Percentiles rank a stretch among this genome's conserved stretches.
phyloP scores from a whole-genome alignment of 345 rosid genomes.

The Linum usitatissimum region DNA sequence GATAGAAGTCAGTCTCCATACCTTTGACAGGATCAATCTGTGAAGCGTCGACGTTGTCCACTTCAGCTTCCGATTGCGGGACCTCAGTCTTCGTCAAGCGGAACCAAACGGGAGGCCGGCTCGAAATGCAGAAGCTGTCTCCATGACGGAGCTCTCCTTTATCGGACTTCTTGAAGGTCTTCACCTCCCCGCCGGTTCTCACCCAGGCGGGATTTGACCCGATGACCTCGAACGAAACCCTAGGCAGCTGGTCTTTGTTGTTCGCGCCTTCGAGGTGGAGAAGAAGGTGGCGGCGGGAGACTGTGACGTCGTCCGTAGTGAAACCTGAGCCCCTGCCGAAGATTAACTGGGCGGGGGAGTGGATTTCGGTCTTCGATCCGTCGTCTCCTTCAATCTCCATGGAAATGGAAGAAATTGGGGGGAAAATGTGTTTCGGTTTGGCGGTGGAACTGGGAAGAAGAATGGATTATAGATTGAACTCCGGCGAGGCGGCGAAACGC shows the following conservation, averaged over 20 bases:
- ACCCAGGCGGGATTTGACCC: constrained; percentile 75
- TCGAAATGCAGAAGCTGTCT: constrained; percentile 48
- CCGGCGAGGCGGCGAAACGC: background rate
- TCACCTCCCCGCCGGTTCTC: constrained; percentile 24
- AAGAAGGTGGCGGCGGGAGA: constrained; percentile 55
- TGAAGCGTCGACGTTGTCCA: constrained; percentile 20
- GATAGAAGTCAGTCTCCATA: constrained; percentile 9
- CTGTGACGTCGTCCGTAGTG: constrained; percentile 35
- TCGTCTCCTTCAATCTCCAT: constrained; percentile 72
- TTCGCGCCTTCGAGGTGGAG: constrained; percentile 18
- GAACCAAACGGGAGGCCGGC: constrained; percentile 49
- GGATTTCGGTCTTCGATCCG: constrained; percentile 36
- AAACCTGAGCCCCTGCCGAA: constrained; percentile 61
- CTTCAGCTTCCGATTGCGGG: constrained; percentile 17
- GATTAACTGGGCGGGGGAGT: constrained; percentile 15
- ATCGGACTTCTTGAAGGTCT: constrained; percentile 36
- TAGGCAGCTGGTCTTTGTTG: constrained; percentile 18
- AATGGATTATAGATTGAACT: background rate
- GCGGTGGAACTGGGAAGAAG: background rate
- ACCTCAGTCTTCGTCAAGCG: constrained; percentile 15
- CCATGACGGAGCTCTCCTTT: constrained; percentile 40
- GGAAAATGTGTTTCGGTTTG: background rate
- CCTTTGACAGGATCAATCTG: constrained; percentile 58
- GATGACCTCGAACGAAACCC: constrained; percentile 44
- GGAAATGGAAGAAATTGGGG: background rate